Evolutionary conservation across 306 rosid genomes (phyloP).

Genomic region (Arachis stenosperma): DNA sequence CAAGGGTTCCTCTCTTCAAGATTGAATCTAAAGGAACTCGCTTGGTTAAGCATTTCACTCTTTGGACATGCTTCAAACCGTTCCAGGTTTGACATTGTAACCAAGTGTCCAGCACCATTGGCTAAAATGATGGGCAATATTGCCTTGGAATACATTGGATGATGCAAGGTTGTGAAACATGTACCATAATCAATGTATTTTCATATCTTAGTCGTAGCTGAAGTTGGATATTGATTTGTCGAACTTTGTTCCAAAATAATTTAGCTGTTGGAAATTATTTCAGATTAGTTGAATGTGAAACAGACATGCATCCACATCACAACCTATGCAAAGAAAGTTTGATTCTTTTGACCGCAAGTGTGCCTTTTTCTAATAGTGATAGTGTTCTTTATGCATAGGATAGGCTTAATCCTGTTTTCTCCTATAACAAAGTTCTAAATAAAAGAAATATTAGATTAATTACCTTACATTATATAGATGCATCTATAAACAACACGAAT

Average conservation of each 20-base stretch:
- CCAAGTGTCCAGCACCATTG: constrained; percentile 80
- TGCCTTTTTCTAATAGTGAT: neutral
- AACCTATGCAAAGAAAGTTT: neutral
- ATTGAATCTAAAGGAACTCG: constrained; percentile 60
- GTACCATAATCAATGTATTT: neutral
- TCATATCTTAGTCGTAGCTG: neutral
- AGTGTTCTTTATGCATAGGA: too few species aligned
- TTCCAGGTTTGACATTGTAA: constrained; percentile 70
- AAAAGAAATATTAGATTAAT: neutral
- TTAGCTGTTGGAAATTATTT: constrained; percentile 1
- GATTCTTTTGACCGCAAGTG: neutral
- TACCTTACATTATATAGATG: neutral
- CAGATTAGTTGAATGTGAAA: constrained; percentile 3
- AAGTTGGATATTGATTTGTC: constrained; percentile 3
- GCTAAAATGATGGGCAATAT: constrained; percentile 69
- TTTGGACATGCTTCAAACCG: constrained; percentile 66
- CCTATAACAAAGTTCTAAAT: neutral
- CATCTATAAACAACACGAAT: neutral
- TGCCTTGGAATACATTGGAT: constrained; percentile 55
- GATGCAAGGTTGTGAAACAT: constrained; percentile 28
- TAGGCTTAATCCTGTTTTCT: neutral
- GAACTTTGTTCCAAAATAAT: constrained; percentile 9
- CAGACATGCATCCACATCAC: neutral
- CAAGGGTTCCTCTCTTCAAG: constrained; percentile 88
- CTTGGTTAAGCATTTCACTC: constrained; percentile 57